Evolutionary conservation across 2,329 filamentous ascomycete species (phyloP).

Genomic region (Pseudopithomyces chartarum): DNA sequence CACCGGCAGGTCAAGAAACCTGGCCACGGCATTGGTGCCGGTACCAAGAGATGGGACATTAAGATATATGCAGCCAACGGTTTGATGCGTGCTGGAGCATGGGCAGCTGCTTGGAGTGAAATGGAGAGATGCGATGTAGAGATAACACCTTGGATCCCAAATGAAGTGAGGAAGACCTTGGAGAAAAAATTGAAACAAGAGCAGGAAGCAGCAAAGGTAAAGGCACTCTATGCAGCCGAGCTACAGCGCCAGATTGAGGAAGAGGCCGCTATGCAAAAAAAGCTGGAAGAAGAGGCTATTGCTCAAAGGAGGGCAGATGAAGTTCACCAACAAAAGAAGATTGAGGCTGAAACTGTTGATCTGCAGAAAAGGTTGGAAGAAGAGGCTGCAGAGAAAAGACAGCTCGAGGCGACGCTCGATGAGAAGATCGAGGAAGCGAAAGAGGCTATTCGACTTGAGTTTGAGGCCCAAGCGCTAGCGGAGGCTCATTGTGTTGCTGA

Average conservation of each 20-base stretch:
- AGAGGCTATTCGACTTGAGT: constrained; percentile 37
- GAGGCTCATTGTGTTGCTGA: constrained; percentile 36
- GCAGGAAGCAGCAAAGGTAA: constrained; percentile 34
- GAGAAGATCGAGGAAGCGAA: constrained; percentile 39
- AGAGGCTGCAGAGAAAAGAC: constrained; percentile 33
- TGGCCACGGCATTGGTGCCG: constrained; percentile 41
- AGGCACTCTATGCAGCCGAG: constrained; percentile 35
- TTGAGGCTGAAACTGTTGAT: constrained; percentile 32
- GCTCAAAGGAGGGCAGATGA: constrained; percentile 32
- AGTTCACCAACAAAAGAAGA: constrained; percentile 29
- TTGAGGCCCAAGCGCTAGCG: constrained; percentile 34
- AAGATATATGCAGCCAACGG: constrained; percentile 96
- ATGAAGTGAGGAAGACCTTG: constrained; percentile 63
- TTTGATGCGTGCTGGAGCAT: constrained; percentile 87
- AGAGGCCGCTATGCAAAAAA: constrained; percentile 35
- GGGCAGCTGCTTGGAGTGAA: constrained; percentile 92
- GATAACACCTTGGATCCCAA: constrained; percentile 74
- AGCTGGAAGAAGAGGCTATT: constrained; percentile 31
- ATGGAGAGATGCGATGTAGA: constrained; percentile 99
- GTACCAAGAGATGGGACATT: constrained; percentile 70
- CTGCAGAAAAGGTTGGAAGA: constrained; percentile 32
- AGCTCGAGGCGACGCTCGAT: constrained; percentile 31
- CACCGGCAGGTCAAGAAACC: constrained; percentile 43
- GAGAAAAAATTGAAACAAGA: constrained; percentile 56
- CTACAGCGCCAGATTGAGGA: constrained; percentile 39